Conservation (phyloP, 768 basidiomycete species). For the Suillus alpinus region DNA sequence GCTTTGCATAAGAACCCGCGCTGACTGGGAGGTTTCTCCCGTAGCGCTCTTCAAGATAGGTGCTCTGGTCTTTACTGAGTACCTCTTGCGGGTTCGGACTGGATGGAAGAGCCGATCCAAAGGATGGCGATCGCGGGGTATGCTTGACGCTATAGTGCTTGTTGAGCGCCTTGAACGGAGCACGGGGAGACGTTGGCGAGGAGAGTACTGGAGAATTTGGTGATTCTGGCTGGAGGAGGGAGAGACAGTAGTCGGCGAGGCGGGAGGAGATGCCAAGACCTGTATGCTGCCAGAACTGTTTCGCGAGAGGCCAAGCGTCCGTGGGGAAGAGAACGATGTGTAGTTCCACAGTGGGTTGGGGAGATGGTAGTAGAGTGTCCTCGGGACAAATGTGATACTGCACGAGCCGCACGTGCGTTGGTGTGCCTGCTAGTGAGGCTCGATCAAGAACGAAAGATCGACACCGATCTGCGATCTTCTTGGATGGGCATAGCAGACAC, state of each 20-base stretch:
- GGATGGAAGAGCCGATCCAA: constrained; percentile 8
- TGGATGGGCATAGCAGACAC: constrained; percentile 79
- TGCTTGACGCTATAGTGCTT: constrained; percentile 51
- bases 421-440: constrained; percentile 39
- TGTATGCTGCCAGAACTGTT: constrained; percentile 95
- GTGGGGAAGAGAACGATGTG: constrained; percentile 80
- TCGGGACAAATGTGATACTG: constrained; percentile 73
- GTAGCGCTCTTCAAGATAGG: constrained; percentile 92
- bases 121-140: constrained; percentile 9
- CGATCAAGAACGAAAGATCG: constrained; percentile 66
- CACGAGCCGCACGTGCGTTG: constrained; percentile 53
- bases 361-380: constrained; percentile 29
- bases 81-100: constrained; percentile 36
- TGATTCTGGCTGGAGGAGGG: constrained; percentile 50
- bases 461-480: constrained; percentile 69
- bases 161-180: constrained; percentile 46
- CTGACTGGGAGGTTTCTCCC: constrained; percentile 82
- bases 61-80: constrained; percentile 58
- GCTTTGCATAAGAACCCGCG: constrained; percentile 78
- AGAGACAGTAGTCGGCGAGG: constrained; percentile 77
- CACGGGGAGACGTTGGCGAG: constrained; percentile 23
- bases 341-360: constrained; percentile 45
- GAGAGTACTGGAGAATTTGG: constrained; percentile 25
- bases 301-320: constrained; percentile 61
- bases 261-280: constrained; percentile 90